phyloP scores from a whole-genome alignment of 192 early-diverging fungal species.

The Neocallimastix lanati region DNA sequence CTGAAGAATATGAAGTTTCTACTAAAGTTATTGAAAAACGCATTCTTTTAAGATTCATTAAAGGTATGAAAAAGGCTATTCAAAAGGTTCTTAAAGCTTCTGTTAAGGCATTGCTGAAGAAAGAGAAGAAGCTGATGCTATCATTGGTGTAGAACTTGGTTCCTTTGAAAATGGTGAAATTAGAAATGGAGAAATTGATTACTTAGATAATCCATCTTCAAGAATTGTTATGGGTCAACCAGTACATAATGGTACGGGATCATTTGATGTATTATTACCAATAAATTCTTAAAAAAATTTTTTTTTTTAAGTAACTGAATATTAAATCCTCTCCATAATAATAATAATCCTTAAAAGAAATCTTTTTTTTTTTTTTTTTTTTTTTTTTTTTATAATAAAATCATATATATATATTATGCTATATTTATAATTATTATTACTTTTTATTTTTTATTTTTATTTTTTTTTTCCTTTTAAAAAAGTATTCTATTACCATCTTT shows the following conservation, averaged over 20 bases:
- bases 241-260: conserved; percentile 78
- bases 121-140: conserved; percentile 1
- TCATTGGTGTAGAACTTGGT: conserved; percentile 8
- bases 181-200: conserved; percentile 67
- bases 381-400: too few relatives aligned
- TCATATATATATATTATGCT: too few relatives aligned
- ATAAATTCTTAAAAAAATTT: background rate
- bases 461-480: too few relatives aligned
- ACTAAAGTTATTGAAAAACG: conserved; percentile 46
- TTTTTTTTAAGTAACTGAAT: too few relatives aligned
- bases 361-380: too few relatives aligned
- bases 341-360: too few relatives aligned
- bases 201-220: conserved; percentile 73
- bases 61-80: conserved; percentile 53
- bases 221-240: conserved; percentile 87
- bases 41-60: conserved; percentile 57
- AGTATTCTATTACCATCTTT: too few relatives aligned
- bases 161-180: conserved; percentile 8
- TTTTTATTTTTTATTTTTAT: too few relatives aligned
- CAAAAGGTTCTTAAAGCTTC: conserved; percentile 52
- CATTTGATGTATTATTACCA: conserved; percentile 59
- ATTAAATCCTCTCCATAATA: too few relatives aligned
- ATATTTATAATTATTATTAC: too few relatives aligned
- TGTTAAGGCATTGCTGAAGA: conserved; percentile 6
- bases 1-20: conserved; percentile 52